Evolutionary conservation across 1,284 basidiomycete genomes (phyloP), one percentile per base, ranked within the genome.

Genomic region (Rugosomyces carneus): DNA sequence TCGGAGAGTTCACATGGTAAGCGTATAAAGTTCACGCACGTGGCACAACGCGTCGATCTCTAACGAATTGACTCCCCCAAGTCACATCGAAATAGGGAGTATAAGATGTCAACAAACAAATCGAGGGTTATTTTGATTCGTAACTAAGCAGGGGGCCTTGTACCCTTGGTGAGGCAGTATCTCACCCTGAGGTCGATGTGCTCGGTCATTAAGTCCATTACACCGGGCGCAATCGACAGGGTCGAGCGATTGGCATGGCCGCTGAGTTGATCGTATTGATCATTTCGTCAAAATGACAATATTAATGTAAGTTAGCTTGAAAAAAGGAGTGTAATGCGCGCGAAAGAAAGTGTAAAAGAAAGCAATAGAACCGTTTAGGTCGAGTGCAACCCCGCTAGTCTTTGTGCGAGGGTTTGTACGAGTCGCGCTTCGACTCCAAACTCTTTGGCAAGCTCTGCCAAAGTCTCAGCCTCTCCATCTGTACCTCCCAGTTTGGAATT

Each of bases 361-460:
- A n/a, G n/a, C n/a, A n/a, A n/a, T n/a, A n/a, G n/a, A n/a, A n/a
- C n/a, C n/a, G n/a, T n/a, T 47, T 29, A 49, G 44, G 34, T 37
- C 19, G 21, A 50, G 15, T 41, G 49, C 19, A 56, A 29, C 13
- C 45, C 53, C 31, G 61, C 62, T 24, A 87, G 69, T 45, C 83
- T 72, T 49, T 82, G 77, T 24, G 73, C 80, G 39, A 88, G 71
- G 1, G 81, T 82, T 53, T 85, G 75, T 38, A 88, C 76, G 24
- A 88, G 60, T 36, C 79, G 70, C 21, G 84, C 70, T 47, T 84
- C 78, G 18, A 88, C 71, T 19, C 82, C 82, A 51, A 87, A 88
- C 60, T 88, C 85, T 53, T 72, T 72, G 19, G 84, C 84, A 16
- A 88, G 69, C 24, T 74, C 71, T 36, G 67, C 69, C 42, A 76